Conservation (phyloP, 352 stramenopile species). For the Globisporangium viniferum region DNA sequence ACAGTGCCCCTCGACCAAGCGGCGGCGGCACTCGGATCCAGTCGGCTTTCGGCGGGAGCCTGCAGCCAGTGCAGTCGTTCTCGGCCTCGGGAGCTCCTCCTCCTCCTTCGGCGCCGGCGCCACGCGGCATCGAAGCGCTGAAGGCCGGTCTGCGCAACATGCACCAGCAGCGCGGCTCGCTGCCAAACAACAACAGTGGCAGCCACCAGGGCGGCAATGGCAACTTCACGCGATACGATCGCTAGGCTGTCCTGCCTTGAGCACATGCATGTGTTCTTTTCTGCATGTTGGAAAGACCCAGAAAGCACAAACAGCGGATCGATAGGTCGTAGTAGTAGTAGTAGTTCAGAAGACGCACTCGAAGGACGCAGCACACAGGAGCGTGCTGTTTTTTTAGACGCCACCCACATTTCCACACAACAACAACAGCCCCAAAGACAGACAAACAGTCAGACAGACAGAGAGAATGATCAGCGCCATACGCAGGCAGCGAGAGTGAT, state of each 20-base stretch:
- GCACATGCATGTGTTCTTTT: not conserved
- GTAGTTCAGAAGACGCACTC: not conserved
- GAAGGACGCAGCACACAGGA: not conserved
- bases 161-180: conserved; percentile 63
- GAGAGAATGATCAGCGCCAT: not conserved
- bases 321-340: conserved; percentile 1
- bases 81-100: conserved; percentile 34
- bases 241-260: conserved; percentile 21
- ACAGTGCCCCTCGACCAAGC: not conserved
- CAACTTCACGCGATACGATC: conserved; percentile 50
- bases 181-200: conserved; percentile 15
- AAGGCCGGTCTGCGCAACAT: conserved; percentile 84
- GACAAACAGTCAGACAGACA: too few species aligned
- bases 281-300: conserved; percentile 2
- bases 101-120: conserved; percentile 27
- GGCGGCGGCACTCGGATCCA: conserved; percentile 41
- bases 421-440: not conserved
- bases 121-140: conserved; percentile 63
- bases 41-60: conserved; percentile 53
- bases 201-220: conserved; percentile 4
- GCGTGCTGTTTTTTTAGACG: not conserved
- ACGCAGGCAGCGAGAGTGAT: not conserved
- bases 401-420: not conserved
- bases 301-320: not conserved
- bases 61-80: conserved; percentile 51